These are phyloP conservation scores for Ulota crispa DNA, from an alignment of 225 moss, liverwort and hornwort genomes.

Conservation along the genomic window DNA sequence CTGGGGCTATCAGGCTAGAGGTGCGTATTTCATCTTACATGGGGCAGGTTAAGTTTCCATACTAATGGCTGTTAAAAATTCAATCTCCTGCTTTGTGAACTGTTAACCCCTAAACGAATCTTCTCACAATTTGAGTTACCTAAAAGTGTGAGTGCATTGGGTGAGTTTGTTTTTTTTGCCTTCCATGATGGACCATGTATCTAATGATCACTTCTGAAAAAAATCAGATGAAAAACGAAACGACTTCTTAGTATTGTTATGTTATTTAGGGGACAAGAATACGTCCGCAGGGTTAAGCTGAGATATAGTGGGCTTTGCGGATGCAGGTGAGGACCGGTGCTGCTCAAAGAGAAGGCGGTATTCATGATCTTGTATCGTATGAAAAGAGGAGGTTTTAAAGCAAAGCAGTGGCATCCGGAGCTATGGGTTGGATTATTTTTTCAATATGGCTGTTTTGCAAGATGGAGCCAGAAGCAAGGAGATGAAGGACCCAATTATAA, in stretches of 20 bases:
- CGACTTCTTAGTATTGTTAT: no score
- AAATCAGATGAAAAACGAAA: no score
- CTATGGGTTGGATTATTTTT: background rate
- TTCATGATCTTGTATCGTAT: constrained; percentile 68
- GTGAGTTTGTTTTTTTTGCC: no score
- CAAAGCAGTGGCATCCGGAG: background rate
- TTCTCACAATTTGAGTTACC: no score
- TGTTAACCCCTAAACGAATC: background rate
- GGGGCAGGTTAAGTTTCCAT: background rate
- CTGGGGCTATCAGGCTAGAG: constrained; percentile 65
- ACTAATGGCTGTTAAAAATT: no score
- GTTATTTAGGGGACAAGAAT: no score
- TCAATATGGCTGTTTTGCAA: background rate
- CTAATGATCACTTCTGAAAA: no score
- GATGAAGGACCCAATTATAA: background rate
- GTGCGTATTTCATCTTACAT: constrained; percentile 16
- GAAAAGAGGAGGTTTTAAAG: constrained; percentile 65
- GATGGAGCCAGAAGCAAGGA: background rate
- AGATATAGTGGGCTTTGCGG: background rate
- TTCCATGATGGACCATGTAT: no score
- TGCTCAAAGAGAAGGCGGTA: constrained; percentile 68
- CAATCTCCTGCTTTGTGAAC: background rate
- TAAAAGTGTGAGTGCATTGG: no score
- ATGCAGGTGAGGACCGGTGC: constrained; percentile 64
- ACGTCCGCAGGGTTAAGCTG: background rate